Percentiles rank a stretch among this genome's conserved stretches.
These are phyloP conservation scores for Puccinia triticina DNA, from an alignment of 1,284 basidiomycete genomes.

Conservation along the genomic window DNA sequence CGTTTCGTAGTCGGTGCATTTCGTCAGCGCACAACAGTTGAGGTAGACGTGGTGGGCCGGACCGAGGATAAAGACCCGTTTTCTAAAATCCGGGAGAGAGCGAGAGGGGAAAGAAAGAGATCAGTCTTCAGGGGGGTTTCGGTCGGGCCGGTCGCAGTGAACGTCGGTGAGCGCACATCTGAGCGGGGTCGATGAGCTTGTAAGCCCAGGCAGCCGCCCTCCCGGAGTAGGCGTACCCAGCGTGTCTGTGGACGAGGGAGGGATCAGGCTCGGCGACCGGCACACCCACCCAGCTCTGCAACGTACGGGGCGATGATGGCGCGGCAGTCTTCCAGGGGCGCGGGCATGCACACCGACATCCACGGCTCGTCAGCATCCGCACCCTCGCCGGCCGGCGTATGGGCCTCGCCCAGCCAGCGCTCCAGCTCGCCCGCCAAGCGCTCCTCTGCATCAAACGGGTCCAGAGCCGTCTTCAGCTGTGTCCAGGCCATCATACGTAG, in stretches of 20 bases:
- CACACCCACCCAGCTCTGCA: not conserved
- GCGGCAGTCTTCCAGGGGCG: conserved; percentile 75
- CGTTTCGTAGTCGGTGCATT: conserved; percentile 76
- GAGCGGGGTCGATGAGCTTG: conserved; percentile 75
- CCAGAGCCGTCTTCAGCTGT: conserved; percentile 8
- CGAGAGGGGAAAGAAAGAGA: not conserved
- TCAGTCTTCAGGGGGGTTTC: not conserved
- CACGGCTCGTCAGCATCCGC: conserved; percentile 60
- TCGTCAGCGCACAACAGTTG: conserved; percentile 80
- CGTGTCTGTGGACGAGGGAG: conserved; percentile 70
- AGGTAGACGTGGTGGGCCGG: conserved; percentile 93
- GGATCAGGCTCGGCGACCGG: conserved; percentile 39
- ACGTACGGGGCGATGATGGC: conserved; percentile 94
- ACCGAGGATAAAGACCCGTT: conserved; percentile 89
- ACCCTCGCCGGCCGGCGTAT: conserved; percentile 63
- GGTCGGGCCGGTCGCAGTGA: not conserved
- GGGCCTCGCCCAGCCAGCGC: conserved; percentile 65
- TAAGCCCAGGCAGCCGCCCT: conserved; percentile 95
- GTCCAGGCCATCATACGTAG: too few species aligned
- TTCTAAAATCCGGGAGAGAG: conserved; percentile 64
- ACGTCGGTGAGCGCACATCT: conserved; percentile 68
- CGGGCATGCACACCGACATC: conserved; percentile 64
- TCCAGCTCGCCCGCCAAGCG: conserved; percentile 69
- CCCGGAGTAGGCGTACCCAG: conserved; percentile 93
- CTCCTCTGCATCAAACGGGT: conserved; percentile 63